Evolutionary conservation across 1,284 basidiomycete genomes (phyloP), one percentile per base, ranked within the genome.

Genomic region (Vanrija pseudolonga): DNA sequence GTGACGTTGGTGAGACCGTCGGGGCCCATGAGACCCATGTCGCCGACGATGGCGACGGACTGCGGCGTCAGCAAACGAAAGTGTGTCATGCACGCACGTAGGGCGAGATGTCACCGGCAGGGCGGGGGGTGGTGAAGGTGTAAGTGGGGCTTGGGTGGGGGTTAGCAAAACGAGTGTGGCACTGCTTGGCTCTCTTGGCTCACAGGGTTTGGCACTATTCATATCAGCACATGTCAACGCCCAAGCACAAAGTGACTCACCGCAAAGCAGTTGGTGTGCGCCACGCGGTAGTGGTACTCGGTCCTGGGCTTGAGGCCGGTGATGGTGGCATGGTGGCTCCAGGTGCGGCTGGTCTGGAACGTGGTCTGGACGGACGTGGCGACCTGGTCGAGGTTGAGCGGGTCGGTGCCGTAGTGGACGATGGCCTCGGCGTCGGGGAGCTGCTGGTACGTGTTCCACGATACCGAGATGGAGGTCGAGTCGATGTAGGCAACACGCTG

Each of bases 1-100:
- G 61, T 57, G 7, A 54, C 53, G 12, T 64, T 63, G 12, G 62
- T 63, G 17, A 72, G 55, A 0, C 70, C 70, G 40, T 71, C 56
- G 9, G 63, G 61, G 8, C 66, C 68, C 69, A 71, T 69, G 15
- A 68, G 49, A 3, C 69, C 69, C 54, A 71, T 59, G 48, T 69
- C 69, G 9, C 55, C 65, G 22, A 64, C 62, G 7, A 63, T 40
- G 0, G 66, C 67, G 17, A 65, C 51, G 2, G 67, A 54, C 60
- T 61, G 47, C 1, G 14, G 20, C 15, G 40, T n/a, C 47, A 23
- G 6, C 11, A 6, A 2, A 23, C 39, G 20, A 11, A 0, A 4
- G 5, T 7, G 5, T 7, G 6, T 22, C 18, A 6, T 3, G 12
- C 9, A 51, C 59, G 46, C 26, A 59, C 57, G 50, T 63, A 65